Evolutionary conservation across 176 grass and related monocot genomes (phyloP).

Genomic region (Cymbopogon citratus): DNA sequence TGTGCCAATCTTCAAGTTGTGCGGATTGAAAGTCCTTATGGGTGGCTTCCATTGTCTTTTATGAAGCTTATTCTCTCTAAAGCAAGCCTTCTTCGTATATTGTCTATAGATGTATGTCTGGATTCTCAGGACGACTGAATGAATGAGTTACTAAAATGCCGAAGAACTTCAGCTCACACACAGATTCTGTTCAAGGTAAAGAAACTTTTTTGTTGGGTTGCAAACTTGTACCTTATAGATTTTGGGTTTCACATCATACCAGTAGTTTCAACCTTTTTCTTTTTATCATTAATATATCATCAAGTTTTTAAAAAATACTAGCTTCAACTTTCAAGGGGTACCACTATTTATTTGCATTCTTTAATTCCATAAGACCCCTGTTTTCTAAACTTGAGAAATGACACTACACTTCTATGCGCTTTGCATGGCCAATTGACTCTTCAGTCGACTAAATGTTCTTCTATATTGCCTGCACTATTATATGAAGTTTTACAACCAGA

Average conservation of each 20-base stretch:
- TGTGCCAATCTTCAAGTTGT: constrained; percentile 23
- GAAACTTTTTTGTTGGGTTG: too few relatives aligned
- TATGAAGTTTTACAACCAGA: neutral
- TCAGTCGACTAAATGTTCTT: neutral
- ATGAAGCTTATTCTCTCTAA: neutral
- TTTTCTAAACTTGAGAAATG: neutral
- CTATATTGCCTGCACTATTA: neutral
- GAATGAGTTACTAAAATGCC: neutral
- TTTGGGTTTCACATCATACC: too few relatives aligned
- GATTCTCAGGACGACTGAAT: neutral
- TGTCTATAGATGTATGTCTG: neutral
- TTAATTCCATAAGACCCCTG: neutral
- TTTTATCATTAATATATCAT: too few relatives aligned
- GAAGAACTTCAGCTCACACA: constrained; percentile 21
- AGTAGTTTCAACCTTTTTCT: too few relatives aligned
- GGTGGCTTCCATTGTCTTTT: neutral
- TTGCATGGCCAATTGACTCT: neutral
- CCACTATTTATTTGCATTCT: neutral
- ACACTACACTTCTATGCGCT: neutral
- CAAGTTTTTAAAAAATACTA: neutral
- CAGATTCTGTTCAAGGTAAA: neutral
- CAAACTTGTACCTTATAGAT: too few relatives aligned
- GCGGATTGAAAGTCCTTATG: neutral
- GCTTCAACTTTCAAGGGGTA: too few relatives aligned
- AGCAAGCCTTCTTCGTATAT: constrained; percentile 9